Evolutionary conservation across 2,329 filamentous ascomycete species (phyloP).

Genomic region (Xylaria sp.): DNA sequence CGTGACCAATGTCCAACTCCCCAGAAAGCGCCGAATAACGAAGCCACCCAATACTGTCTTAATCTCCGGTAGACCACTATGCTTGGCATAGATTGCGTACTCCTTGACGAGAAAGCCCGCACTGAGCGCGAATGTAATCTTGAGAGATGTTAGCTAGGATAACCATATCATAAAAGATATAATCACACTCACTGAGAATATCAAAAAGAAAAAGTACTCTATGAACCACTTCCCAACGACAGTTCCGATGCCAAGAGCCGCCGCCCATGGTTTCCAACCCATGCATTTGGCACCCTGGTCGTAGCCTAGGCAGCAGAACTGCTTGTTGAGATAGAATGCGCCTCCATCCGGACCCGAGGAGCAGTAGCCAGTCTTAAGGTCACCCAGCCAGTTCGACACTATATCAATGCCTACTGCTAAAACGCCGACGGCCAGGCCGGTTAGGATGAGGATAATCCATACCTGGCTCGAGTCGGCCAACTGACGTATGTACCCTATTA

Average conservation of each 20-base stretch:
- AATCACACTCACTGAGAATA: slow-evolving; percentile 76
- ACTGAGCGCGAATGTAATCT: slow-evolving; percentile 80
- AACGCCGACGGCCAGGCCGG: slow-evolving; percentile 83
- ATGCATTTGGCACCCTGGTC: slow-evolving; percentile 82
- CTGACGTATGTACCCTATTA: slow-evolving; percentile 77
- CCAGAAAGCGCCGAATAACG: slow-evolving; percentile 87
- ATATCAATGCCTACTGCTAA: slow-evolving; percentile 92
- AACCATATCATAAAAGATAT: not conserved
- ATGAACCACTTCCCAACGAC: slow-evolving; percentile 79
- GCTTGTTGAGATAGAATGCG: slow-evolving; percentile 88
- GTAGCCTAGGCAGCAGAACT: slow-evolving; percentile 94
- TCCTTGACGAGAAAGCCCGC: slow-evolving; percentile 83
- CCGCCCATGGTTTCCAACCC: slow-evolving; percentile 89
- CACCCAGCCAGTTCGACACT: slow-evolving; percentile 90
- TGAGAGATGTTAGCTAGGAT: slow-evolving; percentile 33
- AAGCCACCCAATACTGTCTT: slow-evolving; percentile 96
- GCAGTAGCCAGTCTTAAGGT: slow-evolving; percentile 91
- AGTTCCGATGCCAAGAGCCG: slow-evolving; percentile 73
- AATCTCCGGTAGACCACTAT: slow-evolving; percentile 97
- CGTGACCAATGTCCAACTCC: slow-evolving; percentile 86
- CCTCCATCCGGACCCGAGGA: slow-evolving; percentile 78
- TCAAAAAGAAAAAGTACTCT: slow-evolving; percentile 86
- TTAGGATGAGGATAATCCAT: slow-evolving; percentile 88
- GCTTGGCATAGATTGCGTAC: slow-evolving; percentile 88
- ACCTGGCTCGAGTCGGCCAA: slow-evolving; percentile 88